These are phyloP conservation scores for Zelonia costaricensis DNA, from an alignment of 208 protist genomes.

Conservation along the genomic window DNA sequence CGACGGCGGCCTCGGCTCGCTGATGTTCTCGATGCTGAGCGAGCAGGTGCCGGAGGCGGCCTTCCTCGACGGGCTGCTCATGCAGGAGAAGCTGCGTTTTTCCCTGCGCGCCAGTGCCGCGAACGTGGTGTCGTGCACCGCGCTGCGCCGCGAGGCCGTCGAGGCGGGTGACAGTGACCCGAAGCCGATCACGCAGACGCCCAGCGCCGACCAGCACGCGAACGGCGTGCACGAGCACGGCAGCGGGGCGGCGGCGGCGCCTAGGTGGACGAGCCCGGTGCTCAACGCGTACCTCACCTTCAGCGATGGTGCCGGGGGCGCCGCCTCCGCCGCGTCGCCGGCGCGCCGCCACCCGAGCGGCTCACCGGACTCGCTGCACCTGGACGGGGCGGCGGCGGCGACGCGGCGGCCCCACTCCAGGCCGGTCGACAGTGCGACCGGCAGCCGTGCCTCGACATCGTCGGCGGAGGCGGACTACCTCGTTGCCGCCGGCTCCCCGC, in stretches of 20 bases:
- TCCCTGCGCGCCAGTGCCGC: slow-evolving; percentile 28
- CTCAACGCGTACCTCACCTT: slow-evolving; percentile 11
- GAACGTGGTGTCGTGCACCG: slow-evolving; percentile 19
- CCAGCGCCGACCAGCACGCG: background rate
- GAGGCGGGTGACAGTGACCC: background rate
- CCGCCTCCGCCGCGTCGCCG: background rate
- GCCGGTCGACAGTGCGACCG: too few species aligned
- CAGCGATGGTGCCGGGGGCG: background rate
- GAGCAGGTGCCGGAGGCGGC: slow-evolving; percentile 48
- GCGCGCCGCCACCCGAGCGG: background rate
- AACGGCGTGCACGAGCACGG: background rate
- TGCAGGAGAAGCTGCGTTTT: slow-evolving; percentile 54
- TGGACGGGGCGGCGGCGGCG: background rate
- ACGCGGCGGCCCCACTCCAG: background rate
- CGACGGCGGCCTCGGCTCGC: slow-evolving; percentile 35
- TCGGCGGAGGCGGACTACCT: too few species aligned
- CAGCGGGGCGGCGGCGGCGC: background rate
- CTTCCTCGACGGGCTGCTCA: slow-evolving; percentile 40
- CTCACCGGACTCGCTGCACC: background rate
- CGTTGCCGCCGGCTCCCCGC: too few species aligned
- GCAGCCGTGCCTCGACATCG: too few species aligned
- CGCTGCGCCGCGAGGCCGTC: slow-evolving; percentile 19
- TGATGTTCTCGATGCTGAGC: slow-evolving; percentile 46
- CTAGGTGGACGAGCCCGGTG: slow-evolving; percentile 7
- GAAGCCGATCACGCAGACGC: background rate